Evolutionary conservation across 352 stramenopile species (phyloP).

Genomic region (Peronospora destructor): DNA sequence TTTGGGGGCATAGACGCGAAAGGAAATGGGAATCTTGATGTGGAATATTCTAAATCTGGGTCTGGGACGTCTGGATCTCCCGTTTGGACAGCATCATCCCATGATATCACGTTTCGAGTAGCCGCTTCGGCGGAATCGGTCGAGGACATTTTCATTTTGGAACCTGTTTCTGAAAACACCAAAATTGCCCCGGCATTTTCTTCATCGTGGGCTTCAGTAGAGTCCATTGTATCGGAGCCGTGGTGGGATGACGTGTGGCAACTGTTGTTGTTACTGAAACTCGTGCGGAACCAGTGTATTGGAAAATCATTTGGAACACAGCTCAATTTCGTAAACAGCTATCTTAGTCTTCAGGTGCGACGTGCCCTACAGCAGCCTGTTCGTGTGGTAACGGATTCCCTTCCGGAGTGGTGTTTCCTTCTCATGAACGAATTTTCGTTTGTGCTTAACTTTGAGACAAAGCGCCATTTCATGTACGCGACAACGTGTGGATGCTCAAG

Average conservation of each 20-base stretch:
- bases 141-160: constrained; percentile 4
- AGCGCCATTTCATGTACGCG: constrained; percentile 59
- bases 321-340: constrained; percentile 47
- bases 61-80: constrained; percentile 6
- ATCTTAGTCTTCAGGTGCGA: constrained; percentile 50
- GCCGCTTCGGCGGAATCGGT: constrained; percentile 10
- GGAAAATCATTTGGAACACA: constrained; percentile 4
- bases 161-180: constrained; percentile 1
- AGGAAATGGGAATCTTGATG: constrained; percentile 2
- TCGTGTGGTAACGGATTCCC: constrained; percentile 51
- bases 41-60: constrained; percentile 4
- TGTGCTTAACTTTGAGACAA: constrained; percentile 58
- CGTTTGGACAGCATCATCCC: constrained; percentile 40
- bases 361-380: constrained; percentile 53
- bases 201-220: background rate
- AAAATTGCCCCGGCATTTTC: constrained; percentile 6
- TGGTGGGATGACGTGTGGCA: constrained; percentile 67
- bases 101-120: constrained; percentile 59
- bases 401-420: constrained; percentile 50
- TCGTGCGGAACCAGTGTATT: constrained; percentile 26
- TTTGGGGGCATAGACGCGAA: constrained; percentile 13
- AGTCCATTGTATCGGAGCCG: constrained; percentile 3
- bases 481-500: constrained; percentile 59
- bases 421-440: constrained; percentile 54
- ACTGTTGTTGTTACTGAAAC: constrained; percentile 41